A percentile compares a stretch with the other conserved stretches of the same genome.
Conservation (phyloP, 768 basidiomycete genomes). For the Thelephora ganbajun region DNA sequence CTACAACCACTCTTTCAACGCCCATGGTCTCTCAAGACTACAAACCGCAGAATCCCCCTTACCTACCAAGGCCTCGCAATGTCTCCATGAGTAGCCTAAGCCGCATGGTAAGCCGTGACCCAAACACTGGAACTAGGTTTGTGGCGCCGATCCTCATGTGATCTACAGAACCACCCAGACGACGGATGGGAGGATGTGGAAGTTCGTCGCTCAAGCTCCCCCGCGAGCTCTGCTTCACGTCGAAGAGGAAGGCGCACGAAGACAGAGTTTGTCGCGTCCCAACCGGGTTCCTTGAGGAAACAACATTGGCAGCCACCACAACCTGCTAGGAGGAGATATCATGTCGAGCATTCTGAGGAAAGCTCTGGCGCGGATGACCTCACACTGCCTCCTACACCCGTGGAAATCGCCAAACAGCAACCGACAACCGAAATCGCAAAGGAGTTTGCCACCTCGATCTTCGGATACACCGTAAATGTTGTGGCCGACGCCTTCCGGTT, state of each 20-base stretch:
- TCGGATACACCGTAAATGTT: conserved; percentile 34
- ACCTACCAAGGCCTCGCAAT: too few relatives aligned
- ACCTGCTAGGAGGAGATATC: not conserved
- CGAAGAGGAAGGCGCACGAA: conserved; percentile 5
- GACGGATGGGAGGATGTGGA: not conserved
- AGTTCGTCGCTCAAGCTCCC: not conserved
- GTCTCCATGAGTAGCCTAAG: too few relatives aligned
- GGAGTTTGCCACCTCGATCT: conserved; percentile 9
- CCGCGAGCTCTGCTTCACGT: not conserved
- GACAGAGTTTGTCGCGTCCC: conserved; percentile 11
- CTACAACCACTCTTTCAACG: too few relatives aligned
- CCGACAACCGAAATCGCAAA: conserved; percentile 10
- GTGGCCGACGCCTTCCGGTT: conserved; percentile 30
- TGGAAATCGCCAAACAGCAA: conserved; percentile 12
- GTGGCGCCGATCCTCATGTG: too few relatives aligned
- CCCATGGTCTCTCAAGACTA: too few relatives aligned
- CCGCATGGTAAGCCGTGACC: too few relatives aligned
- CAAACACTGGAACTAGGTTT: too few relatives aligned
- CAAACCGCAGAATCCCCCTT: too few relatives aligned
- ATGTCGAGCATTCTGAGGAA: conserved; percentile 9
- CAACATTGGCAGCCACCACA: not conserved
- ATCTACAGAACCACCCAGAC: not conserved
- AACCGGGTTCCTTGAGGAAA: conserved; percentile 10
- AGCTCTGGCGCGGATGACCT: conserved; percentile 16
- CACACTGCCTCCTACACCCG: conserved; percentile 17